Conservation (phyloP, 1,139 yeast species). For the Geotrichum candidum region DNA sequence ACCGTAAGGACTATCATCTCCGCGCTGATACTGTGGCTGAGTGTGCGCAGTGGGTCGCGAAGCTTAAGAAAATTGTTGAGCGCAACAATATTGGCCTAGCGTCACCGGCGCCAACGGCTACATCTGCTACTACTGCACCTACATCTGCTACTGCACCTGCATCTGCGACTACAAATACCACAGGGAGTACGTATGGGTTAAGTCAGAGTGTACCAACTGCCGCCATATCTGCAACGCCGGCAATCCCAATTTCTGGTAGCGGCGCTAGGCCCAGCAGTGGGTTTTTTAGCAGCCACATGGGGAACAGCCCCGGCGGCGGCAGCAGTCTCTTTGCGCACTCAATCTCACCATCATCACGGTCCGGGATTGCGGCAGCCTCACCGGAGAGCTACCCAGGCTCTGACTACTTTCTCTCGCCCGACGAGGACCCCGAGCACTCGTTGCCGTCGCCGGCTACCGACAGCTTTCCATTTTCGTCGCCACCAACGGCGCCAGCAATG, state of each 20-base stretch:
- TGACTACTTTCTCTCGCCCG: neutral
- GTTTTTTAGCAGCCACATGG: neutral
- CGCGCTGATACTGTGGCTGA: constrained; percentile 36
- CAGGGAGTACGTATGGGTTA: neutral
- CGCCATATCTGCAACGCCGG: neutral
- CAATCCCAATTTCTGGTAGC: neutral
- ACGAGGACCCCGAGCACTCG: neutral
- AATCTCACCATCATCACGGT: neutral
- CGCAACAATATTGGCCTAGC: constrained; percentile 29
- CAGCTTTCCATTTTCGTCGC: neutral
- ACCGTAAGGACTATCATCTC: constrained; percentile 41
- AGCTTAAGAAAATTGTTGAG: neutral
- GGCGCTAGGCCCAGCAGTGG: neutral
- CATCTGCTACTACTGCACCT: neutral
- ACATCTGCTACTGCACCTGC: neutral
- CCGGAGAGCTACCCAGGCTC: neutral
- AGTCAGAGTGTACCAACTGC: neutral
- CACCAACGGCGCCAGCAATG: neutral
- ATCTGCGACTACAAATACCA: neutral
- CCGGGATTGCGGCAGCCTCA: neutral
- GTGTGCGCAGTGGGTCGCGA: constrained; percentile 40
- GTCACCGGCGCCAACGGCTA: neutral
- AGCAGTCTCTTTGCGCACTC: neutral
- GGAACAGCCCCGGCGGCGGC: neutral
- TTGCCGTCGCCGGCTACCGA: no score